phyloP scores from a whole-genome alignment of 2,329 filamentous ascomycete genomes.

The Rhinocladiella mackenziei region DNA sequence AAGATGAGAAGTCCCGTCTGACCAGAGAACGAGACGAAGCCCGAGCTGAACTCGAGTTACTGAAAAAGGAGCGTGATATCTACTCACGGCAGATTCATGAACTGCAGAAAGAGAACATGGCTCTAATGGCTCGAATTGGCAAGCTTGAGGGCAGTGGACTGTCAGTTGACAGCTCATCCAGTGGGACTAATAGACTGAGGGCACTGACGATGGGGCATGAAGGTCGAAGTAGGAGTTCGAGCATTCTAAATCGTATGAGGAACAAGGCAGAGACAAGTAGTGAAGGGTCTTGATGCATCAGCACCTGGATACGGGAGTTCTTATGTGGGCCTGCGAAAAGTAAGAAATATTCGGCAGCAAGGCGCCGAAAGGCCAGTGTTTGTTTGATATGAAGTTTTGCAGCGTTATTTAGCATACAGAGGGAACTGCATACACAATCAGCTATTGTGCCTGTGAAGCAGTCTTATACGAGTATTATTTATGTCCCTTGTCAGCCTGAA shows the following conservation, averaged over 20 bases:
- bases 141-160: conserved; percentile 33
- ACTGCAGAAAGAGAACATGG: conserved; percentile 57
- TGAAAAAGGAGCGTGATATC: conserved; percentile 47
- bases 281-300: conserved; percentile 1
- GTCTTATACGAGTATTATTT: too few species aligned
- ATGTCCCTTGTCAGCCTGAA: too few species aligned
- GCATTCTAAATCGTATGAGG: conserved; percentile 14
- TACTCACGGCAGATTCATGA: conserved; percentile 46
- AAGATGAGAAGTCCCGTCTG: conserved; percentile 43
- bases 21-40: conserved; percentile 45
- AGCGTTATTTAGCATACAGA: background rate
- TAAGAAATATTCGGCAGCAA: too few species aligned
- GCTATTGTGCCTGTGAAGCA: too few species aligned
- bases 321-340: too few species aligned
- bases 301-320: background rate
- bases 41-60: conserved; percentile 44
- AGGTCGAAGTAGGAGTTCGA: conserved; percentile 18
- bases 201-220: conserved; percentile 16
- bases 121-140: conserved; percentile 45
- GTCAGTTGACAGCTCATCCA: conserved; percentile 6
- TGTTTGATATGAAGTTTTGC: background rate
- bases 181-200: conserved; percentile 7
- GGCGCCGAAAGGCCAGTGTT: too few species aligned
- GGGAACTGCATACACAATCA: too few species aligned
- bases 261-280: conserved; percentile 16